Conservation (phyloP, 441 rosid species). For the Hura crepitans region DNA sequence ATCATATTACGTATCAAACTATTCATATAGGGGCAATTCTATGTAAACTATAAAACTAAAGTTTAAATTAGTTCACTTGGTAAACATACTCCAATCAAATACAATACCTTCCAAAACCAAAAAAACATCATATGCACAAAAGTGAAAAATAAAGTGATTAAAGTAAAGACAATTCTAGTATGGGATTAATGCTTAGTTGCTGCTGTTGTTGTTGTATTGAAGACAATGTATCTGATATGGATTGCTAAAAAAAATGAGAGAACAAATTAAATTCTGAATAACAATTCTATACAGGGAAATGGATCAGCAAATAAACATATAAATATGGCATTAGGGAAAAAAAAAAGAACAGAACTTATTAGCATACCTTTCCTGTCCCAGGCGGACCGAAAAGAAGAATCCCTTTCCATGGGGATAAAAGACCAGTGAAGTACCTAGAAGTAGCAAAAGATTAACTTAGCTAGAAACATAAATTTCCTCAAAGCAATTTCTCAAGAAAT, state of each 20-base stretch:
- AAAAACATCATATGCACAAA: neutral
- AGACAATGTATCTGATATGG: too few species aligned
- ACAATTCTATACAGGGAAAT: slow-evolving; percentile 3
- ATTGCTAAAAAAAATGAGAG: neutral
- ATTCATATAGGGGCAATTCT: neutral
- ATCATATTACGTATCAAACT: neutral
- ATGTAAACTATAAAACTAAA: neutral
- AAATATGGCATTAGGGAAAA: neutral
- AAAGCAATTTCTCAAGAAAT: slow-evolving; percentile 5
- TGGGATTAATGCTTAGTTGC: too few species aligned
- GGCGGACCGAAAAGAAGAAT: slow-evolving; percentile 98
- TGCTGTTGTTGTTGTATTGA: too few species aligned
- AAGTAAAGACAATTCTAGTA: neutral
- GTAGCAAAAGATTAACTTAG: slow-evolving; percentile 1
- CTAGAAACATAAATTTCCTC: neutral
- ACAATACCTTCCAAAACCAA: neutral
- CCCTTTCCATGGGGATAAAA: slow-evolving; percentile 95
- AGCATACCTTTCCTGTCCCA: slow-evolving; percentile 88
- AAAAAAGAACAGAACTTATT: neutral
- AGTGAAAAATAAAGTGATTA: neutral
- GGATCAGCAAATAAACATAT: neutral
- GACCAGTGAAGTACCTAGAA: slow-evolving; percentile 84
- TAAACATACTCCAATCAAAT: neutral
- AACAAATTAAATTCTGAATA: neutral
- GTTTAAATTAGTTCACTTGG: neutral